Conservation (phyloP, 148 eudicot genomes). For the Agrostemma githago region DNA sequence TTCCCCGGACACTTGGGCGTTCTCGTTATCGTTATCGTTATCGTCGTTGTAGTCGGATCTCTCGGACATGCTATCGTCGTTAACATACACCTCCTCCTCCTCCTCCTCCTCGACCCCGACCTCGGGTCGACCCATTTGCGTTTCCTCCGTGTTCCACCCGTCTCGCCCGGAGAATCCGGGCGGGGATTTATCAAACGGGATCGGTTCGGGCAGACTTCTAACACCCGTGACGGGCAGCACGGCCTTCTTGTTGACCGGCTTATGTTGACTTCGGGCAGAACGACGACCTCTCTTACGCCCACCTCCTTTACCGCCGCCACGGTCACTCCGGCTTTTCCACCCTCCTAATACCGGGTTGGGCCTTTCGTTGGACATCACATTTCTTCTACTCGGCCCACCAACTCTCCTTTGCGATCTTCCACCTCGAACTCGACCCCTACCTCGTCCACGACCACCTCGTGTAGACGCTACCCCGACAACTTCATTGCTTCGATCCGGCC, state of each 20-base stretch:
- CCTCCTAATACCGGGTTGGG: conserved; percentile 37
- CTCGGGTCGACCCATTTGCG: conserved; percentile 17
- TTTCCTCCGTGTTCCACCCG: conserved; percentile 36
- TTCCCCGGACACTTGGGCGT: conserved; percentile 33
- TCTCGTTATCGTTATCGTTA: conserved; percentile 41
- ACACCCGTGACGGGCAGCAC: conserved; percentile 11
- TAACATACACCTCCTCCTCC: conserved; percentile 32
- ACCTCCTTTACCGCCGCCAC: conserved; percentile 52
- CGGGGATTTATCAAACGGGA: conserved; percentile 31
- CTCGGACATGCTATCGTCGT: conserved; percentile 42
- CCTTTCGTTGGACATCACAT: conserved; percentile 29
- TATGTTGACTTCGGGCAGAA: conserved; percentile 50
- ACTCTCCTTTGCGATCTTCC: conserved; percentile 54
- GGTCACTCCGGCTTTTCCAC: conserved; percentile 53
- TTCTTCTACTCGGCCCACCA: conserved; percentile 32
- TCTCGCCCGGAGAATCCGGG: conserved; percentile 34
- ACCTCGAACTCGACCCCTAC: conserved; percentile 59
- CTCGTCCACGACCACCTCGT: conserved; percentile 42
- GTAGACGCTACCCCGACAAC: conserved; percentile 24
- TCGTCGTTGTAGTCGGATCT: conserved; percentile 45
- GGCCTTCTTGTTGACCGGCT: conserved; percentile 35
- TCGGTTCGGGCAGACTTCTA: conserved; percentile 23
- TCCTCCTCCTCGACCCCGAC: conserved; percentile 18
- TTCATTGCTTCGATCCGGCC: conserved; percentile 32
- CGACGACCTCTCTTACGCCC: conserved; percentile 56